These are phyloP conservation scores for Pezicula neosporulosa DNA, from an alignment of 2,329 filamentous ascomycete genomes.

Conservation along the genomic window DNA sequence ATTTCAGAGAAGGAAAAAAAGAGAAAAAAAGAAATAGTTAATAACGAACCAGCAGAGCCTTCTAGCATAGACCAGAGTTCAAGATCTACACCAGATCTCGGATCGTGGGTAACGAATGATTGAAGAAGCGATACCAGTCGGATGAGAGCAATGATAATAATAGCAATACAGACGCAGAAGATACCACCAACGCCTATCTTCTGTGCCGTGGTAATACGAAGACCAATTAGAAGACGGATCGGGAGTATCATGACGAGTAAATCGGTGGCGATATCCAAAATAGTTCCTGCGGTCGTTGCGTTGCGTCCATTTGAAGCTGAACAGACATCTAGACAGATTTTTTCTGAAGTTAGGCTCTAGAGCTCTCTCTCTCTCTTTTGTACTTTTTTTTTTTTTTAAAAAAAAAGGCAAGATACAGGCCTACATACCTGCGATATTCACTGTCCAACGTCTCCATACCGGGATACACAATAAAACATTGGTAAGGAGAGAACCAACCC, in stretches of 20 bases:
- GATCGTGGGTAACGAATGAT: no score
- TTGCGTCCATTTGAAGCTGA: constrained; percentile 5
- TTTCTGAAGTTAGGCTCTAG: not conserved
- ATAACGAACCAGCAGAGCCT: no score
- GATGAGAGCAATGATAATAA: not conserved
- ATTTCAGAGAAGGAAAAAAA: no score
- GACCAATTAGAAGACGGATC: constrained; percentile 5
- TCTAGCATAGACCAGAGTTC: no score
- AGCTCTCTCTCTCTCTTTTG: not conserved
- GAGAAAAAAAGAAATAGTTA: no score
- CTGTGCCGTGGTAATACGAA: constrained; percentile 6
- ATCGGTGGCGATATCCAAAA: constrained; percentile 19
- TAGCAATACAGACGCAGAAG: constrained; percentile 11
- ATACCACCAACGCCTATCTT: constrained; percentile 16
- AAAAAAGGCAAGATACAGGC: constrained; percentile 1
- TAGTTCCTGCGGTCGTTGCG: constrained; percentile 2
- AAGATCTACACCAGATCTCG: no score
- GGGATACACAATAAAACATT: constrained; percentile 7
- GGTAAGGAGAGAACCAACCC: not conserved
- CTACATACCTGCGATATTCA: constrained; percentile 4
- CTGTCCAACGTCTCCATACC: constrained; percentile 2
- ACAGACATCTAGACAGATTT: constrained; percentile 5
- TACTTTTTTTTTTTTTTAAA: no score
- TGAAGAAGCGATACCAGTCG: no score
- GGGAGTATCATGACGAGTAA: constrained; percentile 12